Evolutionary conservation across 352 stramenopile genomes (phyloP).

Genomic region (Blastocystis sp.): DNA sequence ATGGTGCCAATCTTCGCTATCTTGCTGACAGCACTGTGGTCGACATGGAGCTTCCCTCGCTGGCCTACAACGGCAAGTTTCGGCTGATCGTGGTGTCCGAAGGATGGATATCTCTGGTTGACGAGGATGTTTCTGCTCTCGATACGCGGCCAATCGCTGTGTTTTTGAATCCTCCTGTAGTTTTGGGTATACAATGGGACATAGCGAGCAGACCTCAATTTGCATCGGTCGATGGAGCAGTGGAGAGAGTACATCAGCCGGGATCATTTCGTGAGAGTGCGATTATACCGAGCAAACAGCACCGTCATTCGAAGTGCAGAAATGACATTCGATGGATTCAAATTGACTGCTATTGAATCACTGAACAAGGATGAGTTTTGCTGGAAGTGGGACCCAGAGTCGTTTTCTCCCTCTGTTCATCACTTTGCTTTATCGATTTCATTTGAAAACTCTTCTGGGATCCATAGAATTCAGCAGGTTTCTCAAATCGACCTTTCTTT

Average conservation of each 20-base stretch:
- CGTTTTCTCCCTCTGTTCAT: not conserved
- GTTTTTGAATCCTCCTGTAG: not conserved
- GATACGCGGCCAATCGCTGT: not conserved
- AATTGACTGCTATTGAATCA: no score
- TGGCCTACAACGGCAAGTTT: not conserved
- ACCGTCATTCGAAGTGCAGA: not conserved
- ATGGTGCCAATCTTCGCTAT: not conserved
- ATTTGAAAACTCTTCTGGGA: not conserved
- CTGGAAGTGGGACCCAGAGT: not conserved
- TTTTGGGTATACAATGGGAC: not conserved
- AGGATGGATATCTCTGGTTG: not conserved
- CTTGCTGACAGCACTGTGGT: not conserved
- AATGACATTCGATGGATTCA: no score
- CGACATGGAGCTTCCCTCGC: not conserved
- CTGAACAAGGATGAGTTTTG: not conserved
- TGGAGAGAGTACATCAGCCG: not conserved
- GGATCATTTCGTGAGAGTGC: not conserved
- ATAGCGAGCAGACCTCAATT: not conserved
- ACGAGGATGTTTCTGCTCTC: not conserved
- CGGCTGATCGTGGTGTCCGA: not conserved
- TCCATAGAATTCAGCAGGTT: not conserved
- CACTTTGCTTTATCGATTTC: not conserved
- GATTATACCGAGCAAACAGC: not conserved
- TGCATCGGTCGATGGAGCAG: not conserved
- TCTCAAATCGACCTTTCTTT: not conserved